A percentile compares a stretch with the other conserved stretches of the same genome.
These are phyloP conservation scores for Stevia rebaudiana DNA, from an alignment of 140 eudicot species.

Conservation along the genomic window DNA sequence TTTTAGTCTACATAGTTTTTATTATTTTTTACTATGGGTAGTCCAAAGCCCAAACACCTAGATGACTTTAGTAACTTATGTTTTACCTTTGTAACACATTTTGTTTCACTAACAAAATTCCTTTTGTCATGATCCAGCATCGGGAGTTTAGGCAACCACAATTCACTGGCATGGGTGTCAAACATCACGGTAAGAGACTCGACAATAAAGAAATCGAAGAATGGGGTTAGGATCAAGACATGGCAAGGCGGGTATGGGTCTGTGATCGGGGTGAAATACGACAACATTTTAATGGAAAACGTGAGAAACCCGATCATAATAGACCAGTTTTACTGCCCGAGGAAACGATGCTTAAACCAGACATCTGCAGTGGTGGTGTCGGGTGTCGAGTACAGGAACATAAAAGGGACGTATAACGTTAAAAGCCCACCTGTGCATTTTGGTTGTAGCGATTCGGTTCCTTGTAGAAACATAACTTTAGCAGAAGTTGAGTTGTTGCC, in stretches of 20 bases:
- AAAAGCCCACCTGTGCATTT: slow-evolving; percentile 51
- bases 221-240: slow-evolving; percentile 62
- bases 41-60: too few relatives aligned
- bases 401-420: slow-evolving; percentile 46
- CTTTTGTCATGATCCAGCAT: too few relatives aligned
- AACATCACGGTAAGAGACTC: slow-evolving; percentile 53
- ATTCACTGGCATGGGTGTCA: slow-evolving; percentile 50
- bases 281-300: slow-evolving; percentile 45
- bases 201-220: slow-evolving; percentile 36
- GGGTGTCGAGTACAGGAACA: slow-evolving; percentile 28
- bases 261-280: slow-evolving; percentile 33
- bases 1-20: too few relatives aligned
- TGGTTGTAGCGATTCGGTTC: slow-evolving; percentile 53
- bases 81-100: too few relatives aligned
- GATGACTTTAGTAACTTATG: too few relatives aligned
- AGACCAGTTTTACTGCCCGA: slow-evolving; percentile 50
- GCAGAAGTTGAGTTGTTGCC: slow-evolving; percentile 53
- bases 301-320: slow-evolving; percentile 59
- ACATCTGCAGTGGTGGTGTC: slow-evolving; percentile 45
- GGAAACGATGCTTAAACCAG: slow-evolving; percentile 35
- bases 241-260: slow-evolving; percentile 72
- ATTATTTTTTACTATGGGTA: too few relatives aligned
- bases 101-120: too few relatives aligned
- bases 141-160: slow-evolving; percentile 59
- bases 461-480: slow-evolving; percentile 47